A percentile compares a stretch with the other conserved stretches of the same genome.
These are phyloP conservation scores for Globisporangium orthogonon DNA, from an alignment of 352 stramenopile species.

Conservation along the genomic window DNA sequence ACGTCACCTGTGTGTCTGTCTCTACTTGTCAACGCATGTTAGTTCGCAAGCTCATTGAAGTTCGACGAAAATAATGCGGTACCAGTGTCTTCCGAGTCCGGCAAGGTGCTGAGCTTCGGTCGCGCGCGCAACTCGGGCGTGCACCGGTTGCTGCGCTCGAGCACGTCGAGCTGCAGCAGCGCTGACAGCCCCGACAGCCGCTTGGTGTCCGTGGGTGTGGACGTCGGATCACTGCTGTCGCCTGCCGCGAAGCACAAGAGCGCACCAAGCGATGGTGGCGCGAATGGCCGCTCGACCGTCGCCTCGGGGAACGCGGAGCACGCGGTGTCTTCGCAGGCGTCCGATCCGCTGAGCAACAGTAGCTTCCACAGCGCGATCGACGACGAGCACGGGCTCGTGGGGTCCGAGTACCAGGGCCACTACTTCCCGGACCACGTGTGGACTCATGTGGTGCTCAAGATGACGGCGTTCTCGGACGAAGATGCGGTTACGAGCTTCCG, in stretches of 20 bases:
- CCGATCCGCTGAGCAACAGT: conserved; percentile 3
- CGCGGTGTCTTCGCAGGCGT: background rate
- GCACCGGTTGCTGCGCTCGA: conserved; percentile 46
- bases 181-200: conserved; percentile 3
- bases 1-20: conserved; percentile 13
- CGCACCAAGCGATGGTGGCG: background rate
- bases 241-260: background rate
- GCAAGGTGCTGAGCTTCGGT: conserved; percentile 44
- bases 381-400: conserved; percentile 3
- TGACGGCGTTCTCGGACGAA: conserved; percentile 74
- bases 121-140: conserved; percentile 56
- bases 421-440: conserved; percentile 37
- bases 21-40: background rate
- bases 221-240: background rate
- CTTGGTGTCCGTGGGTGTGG: conserved; percentile 4
- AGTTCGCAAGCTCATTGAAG: too few relatives aligned
- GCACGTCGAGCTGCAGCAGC: conserved; percentile 24
- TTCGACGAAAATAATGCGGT: background rate
- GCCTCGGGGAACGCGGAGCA: background rate
- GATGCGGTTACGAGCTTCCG: conserved; percentile 71
- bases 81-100: conserved; percentile 36
- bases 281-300: background rate
- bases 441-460: conserved; percentile 78
- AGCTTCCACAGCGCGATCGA: conserved; percentile 7
- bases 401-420: conserved; percentile 19